Percentiles rank a stretch among this genome's conserved stretches.
These are phyloP conservation scores for Podospora conica DNA, from an alignment of 495 filamentous ascomycete species.

Conservation along the genomic window DNA sequence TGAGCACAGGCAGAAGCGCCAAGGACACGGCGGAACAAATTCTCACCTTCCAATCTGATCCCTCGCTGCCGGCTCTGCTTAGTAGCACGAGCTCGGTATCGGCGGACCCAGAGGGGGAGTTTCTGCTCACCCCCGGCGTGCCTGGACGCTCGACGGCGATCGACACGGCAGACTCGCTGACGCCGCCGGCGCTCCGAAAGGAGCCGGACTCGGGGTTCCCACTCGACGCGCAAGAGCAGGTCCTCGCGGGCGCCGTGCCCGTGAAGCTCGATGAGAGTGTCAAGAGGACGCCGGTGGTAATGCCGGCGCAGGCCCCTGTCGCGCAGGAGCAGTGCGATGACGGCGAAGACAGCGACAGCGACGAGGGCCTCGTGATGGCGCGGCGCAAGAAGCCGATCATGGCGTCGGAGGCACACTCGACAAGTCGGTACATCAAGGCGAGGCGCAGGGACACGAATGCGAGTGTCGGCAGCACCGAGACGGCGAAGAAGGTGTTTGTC, in stretches of 20 bases:
- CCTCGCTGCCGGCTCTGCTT: conserved; percentile 68
- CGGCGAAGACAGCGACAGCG: conserved; percentile 50
- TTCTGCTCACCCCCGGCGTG: conserved; percentile 44
- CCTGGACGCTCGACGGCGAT: conserved; percentile 34
- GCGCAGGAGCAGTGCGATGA: conserved; percentile 32
- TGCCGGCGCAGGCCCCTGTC: not conserved
- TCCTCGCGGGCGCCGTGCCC: conserved; percentile 14
- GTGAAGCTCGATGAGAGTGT: conserved; percentile 20
- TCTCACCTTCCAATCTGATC: conserved; percentile 62
- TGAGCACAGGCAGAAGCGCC: conserved; percentile 45
- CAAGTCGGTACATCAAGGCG: conserved; percentile 29
- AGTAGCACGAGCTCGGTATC: conserved; percentile 80
- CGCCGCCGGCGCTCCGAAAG: conserved; percentile 44
- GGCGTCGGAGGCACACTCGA: conserved; percentile 23
- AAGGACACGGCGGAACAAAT: conserved; percentile 53
- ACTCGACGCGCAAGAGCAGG: conserved; percentile 29
- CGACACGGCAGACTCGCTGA: conserved; percentile 48
- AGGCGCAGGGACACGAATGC: conserved; percentile 46
- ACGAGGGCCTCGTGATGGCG: conserved; percentile 49
- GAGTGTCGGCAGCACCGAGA: conserved; percentile 49
- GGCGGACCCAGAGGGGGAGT: conserved; percentile 50
- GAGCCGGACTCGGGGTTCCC: conserved; percentile 39
- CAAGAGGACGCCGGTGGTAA: not conserved
- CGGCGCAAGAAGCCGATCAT: conserved; percentile 31
- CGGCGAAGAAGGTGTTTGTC: conserved; percentile 48